phyloP scores from a whole-genome alignment of 441 rosid species.

The Dalechampia spathulata region DNA sequence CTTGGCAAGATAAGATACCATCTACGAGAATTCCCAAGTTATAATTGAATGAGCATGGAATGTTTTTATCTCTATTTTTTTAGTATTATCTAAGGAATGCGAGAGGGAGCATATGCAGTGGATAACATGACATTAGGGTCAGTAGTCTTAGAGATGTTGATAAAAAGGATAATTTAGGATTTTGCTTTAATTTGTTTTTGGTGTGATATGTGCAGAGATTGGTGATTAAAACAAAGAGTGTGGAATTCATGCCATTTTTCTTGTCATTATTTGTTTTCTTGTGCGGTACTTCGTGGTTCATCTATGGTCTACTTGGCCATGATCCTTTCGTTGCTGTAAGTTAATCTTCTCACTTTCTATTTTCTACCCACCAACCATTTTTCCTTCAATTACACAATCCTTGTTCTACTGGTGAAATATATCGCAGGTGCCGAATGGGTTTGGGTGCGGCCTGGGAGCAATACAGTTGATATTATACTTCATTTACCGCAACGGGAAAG shows the following conservation, averaged over 20 bases:
- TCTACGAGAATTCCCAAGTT: too few relatives aligned
- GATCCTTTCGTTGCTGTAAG: slow-evolving; percentile 87
- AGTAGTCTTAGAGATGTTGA: too few relatives aligned
- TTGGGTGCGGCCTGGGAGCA: slow-evolving; percentile 67
- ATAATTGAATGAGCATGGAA: too few relatives aligned
- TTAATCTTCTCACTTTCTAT: too few relatives aligned
- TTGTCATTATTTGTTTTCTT: slow-evolving; percentile 81
- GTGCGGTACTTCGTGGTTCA: slow-evolving; percentile 92
- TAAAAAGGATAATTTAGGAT: too few relatives aligned
- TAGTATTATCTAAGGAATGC: neutral
- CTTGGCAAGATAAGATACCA: too few relatives aligned
- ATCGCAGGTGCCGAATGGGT: slow-evolving; percentile 72
- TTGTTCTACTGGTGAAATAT: too few relatives aligned
- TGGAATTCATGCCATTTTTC: slow-evolving; percentile 95
- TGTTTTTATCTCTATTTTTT: too few relatives aligned
- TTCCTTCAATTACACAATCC: too few relatives aligned
- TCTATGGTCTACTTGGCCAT: slow-evolving; percentile 72
- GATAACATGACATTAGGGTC: too few relatives aligned
- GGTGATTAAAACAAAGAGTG: slow-evolving; percentile 88
- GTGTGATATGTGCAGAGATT: slow-evolving; percentile 40
- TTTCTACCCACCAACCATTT: too few relatives aligned
- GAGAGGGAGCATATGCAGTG: neutral
- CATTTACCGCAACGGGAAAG: slow-evolving; percentile 57
- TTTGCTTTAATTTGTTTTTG: too few relatives aligned
- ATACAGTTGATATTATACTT: slow-evolving; percentile 61